These are phyloP conservation scores for Penicillium expansum DNA, from an alignment of 2,329 filamentous ascomycete species.

Conservation along the genomic window DNA sequence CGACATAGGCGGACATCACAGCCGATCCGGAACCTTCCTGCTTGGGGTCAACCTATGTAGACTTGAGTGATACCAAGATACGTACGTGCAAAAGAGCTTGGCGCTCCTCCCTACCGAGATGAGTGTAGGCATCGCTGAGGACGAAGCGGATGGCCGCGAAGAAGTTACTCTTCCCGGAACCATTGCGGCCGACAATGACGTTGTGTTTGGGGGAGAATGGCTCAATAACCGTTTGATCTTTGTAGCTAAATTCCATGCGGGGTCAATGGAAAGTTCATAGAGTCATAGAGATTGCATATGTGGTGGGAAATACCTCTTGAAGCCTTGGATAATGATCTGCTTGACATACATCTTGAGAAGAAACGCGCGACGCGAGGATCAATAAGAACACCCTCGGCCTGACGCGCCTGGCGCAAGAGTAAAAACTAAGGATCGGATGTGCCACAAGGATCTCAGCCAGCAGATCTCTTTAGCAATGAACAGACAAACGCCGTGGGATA, in stretches of 20 bases:
- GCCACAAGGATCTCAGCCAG: not conserved
- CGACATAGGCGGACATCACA: conserved; percentile 99
- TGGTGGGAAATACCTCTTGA: conserved; percentile 73
- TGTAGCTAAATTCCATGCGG: conserved; percentile 66
- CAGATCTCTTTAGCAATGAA: conserved; percentile 2
- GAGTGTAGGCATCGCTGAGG: conserved; percentile 93
- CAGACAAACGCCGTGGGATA: not conserved
- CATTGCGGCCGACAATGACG: conserved; percentile 98
- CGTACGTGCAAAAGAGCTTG: conserved; percentile 82
- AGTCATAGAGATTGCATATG: not conserved
- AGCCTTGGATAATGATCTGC: conserved; percentile 99
- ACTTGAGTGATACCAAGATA: not conserved
- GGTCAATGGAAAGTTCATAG: not conserved
- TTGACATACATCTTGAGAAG: conserved; percentile 84
- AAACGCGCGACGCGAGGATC: conserved; percentile 30
- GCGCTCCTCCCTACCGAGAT: conserved; percentile 93
- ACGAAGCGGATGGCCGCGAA: conserved; percentile 99
- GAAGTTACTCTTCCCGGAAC: conserved; percentile 99
- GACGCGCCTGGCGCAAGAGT: conserved; percentile 23
- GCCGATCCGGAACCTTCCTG: conserved; percentile 92
- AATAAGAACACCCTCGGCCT: conserved; percentile 29
- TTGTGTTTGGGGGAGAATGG: conserved; percentile 97
- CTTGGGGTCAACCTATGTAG: conserved; percentile 21
- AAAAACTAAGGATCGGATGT: not conserved
- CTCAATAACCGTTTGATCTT: conserved; percentile 98